These are phyloP conservation scores for Alternaria sp. DNA, from an alignment of 2,329 filamentous ascomycete genomes.

Conservation along the genomic window DNA sequence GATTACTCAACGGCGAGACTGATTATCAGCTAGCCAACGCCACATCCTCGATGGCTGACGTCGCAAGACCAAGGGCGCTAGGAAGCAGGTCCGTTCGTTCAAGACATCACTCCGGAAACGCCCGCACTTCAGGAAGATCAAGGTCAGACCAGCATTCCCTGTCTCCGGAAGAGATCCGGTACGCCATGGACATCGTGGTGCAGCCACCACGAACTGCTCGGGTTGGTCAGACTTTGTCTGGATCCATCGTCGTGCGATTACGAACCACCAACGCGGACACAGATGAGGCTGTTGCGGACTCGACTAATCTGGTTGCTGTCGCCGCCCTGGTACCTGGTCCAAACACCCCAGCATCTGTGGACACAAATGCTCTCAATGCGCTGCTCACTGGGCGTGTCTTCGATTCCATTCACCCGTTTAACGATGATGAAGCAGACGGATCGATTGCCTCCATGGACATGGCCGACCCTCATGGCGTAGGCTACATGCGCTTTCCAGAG, in stretches of 20 bases:
- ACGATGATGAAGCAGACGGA: slow-evolving; percentile 46
- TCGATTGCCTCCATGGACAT: slow-evolving; percentile 46
- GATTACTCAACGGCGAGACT: slow-evolving; percentile 37
- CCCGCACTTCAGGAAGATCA: slow-evolving; percentile 29
- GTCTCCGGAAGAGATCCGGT: slow-evolving; percentile 40
- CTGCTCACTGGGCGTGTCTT: slow-evolving; percentile 40
- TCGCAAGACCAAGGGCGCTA: slow-evolving; percentile 45
- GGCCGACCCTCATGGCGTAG: slow-evolving; percentile 43
- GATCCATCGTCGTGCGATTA: slow-evolving; percentile 44
- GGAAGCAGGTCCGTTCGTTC: slow-evolving; percentile 41
- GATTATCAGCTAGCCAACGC: slow-evolving; percentile 19
- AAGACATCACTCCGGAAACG: slow-evolving; percentile 32
- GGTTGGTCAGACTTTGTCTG: slow-evolving; percentile 39
- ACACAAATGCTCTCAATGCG: slow-evolving; percentile 37
- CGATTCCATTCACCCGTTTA: slow-evolving; percentile 46
- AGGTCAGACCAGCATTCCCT: slow-evolving; percentile 31
- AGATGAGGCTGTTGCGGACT: slow-evolving; percentile 42
- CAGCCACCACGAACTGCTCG: slow-evolving; percentile 45
- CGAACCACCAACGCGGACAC: slow-evolving; percentile 39
- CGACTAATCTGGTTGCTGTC: slow-evolving; percentile 42
- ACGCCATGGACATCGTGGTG: slow-evolving; percentile 49
- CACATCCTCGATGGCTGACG: slow-evolving; percentile 44
- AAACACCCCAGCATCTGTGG: slow-evolving; percentile 34
- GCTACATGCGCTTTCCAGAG: slow-evolving; percentile 48
- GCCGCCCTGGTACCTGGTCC: slow-evolving; percentile 40